Base-by-base conservation (phyloP, 352 stramenopile species). In the Phytophthora chlamydospora region DNA sequence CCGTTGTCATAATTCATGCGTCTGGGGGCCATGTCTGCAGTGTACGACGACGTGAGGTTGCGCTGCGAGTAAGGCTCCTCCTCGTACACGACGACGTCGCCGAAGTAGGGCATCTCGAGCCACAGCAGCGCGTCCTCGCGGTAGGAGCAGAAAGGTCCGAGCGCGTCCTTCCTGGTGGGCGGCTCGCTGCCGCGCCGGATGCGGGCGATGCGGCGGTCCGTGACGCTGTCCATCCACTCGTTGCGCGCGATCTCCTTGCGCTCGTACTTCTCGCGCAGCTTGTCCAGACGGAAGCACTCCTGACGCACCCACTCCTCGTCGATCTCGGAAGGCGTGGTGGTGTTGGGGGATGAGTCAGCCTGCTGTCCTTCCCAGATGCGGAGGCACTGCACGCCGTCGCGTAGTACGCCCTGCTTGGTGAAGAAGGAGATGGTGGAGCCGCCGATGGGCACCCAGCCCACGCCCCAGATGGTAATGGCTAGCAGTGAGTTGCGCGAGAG, bases 151-250 rank as follows among this genome's bases (percentile, higher is more conserved):
- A 94, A 96, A 5, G 87, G 81, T 0, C 83, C 82, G 12, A 93
- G 73, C 8, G 75, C 67, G 36, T 96, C 87, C 51, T 83, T 88
- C 34, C 72, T 66, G 1, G 80, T 81, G 0, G 87, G 87, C 6
- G 84, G 86, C 48, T 96, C 87, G 27, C 78, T 89, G 29, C 85
- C 86, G 21, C 85, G 78, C 11, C 83, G 83, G n/a, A 93, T 96
- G 4, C 87, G 79, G 27, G 83, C 83, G 58, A 96, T 96, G 44
- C 87, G 85, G 41, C 87, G 83, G 57, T 94, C 84, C 12, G 87
- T 96, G 38, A 96, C 83, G 49, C 83, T 88, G 58, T 98, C 92
- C 72, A 98, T 94, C 92, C 91, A 98, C 59, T 96, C 87, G 62
- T 94, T 92, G 16, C 80, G 77, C 21, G 78, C 61, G 44, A 96